A percentile compares a stretch with the other conserved stretches of the same genome.
Evolutionary conservation across 2,329 filamentous ascomycete species (phyloP).

Genomic region (Clonostachys byssicola): DNA sequence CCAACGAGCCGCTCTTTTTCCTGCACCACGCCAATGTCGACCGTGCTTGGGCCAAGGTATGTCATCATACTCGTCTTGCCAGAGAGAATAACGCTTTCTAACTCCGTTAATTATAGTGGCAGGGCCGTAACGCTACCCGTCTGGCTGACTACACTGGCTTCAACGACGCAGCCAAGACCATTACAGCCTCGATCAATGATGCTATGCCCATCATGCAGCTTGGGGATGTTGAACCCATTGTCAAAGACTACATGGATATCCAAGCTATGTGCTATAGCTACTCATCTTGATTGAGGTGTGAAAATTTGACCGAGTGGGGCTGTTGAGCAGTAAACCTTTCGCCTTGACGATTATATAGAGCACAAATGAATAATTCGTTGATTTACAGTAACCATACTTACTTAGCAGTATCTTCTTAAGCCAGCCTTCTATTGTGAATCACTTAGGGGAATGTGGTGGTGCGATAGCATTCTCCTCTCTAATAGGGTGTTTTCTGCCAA

Average conservation of each 20-base stretch:
- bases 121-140: constrained; percentile 8
- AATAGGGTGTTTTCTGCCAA: too few relatives aligned
- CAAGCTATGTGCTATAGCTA: constrained; percentile 10
- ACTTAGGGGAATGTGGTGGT: too few relatives aligned
- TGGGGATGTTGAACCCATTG: constrained; percentile 4
- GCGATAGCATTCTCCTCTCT: too few relatives aligned
- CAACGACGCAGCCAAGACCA: not conserved
- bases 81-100: not conserved
- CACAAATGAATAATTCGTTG: too few relatives aligned
- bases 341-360: too few relatives aligned
- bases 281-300: not conserved
- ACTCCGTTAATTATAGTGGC: constrained; percentile 6
- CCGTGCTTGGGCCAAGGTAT: constrained; percentile 11
- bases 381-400: too few relatives aligned
- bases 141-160: constrained; percentile 10
- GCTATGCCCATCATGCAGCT: constrained; percentile 8
- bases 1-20: constrained; percentile 19
- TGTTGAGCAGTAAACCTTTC: too few relatives aligned
- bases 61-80: not conserved
- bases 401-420: too few relatives aligned
- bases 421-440: too few relatives aligned
- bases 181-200: constrained; percentile 5
- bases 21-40: constrained; percentile 20
- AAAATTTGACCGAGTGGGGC: too few relatives aligned
- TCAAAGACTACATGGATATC: constrained; percentile 11